Percentiles rank a stretch among this genome's conserved stretches.
phyloP scores from a whole-genome alignment of 2,329 filamentous ascomycete genomes.

The Cordyceps fumosorosea region DNA sequence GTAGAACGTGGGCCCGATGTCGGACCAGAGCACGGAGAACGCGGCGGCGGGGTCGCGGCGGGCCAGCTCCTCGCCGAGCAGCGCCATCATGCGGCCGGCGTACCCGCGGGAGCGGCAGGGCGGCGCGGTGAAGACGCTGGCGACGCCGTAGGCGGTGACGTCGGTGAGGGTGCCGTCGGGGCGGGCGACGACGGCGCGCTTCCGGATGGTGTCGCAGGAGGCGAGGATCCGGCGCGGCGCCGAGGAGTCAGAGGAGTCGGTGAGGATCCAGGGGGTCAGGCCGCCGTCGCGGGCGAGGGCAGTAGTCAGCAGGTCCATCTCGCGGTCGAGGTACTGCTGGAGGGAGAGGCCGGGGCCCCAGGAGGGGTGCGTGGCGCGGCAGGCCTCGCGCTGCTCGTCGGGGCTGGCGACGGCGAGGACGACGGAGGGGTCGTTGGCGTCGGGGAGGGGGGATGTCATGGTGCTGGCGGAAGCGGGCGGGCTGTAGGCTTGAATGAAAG shows the following conservation, averaged over 20 bases:
- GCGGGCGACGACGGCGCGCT: conserved; percentile 44
- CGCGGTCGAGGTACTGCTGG: conserved; percentile 52
- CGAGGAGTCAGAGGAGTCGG: conserved; percentile 31
- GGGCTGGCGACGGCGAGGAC: conserved; percentile 50
- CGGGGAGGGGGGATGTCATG: conserved; percentile 8
- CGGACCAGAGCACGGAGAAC: conserved; percentile 79
- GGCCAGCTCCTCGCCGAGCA: conserved; percentile 46
- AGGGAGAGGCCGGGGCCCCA: conserved; percentile 54
- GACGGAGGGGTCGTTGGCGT: conserved; percentile 18
- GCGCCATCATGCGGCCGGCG: conserved; percentile 65
- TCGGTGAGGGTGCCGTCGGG: conserved; percentile 35
- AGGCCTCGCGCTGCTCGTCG: conserved; percentile 47
- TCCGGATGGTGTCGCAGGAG: conserved; percentile 58
- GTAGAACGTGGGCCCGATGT: conserved; percentile 82
- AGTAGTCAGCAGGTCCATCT: conserved; percentile 49
- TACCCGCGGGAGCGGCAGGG: conserved; percentile 67
- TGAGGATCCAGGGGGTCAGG: conserved; percentile 59
- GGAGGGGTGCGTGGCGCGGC: conserved; percentile 46
- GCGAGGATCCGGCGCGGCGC: conserved; percentile 48
- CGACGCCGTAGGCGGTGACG: conserved; percentile 64
- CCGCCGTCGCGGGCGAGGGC: conserved; percentile 53
- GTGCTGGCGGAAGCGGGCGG: not conserved
- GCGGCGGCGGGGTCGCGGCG: conserved; percentile 28
- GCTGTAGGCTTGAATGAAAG: not conserved
- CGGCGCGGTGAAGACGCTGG: conserved; percentile 69